Percentiles rank a stretch among this genome's conserved stretches.
phyloP scores from a whole-genome alignment of 2,329 filamentous ascomycete genomes.

The Fusarium sp. region DNA sequence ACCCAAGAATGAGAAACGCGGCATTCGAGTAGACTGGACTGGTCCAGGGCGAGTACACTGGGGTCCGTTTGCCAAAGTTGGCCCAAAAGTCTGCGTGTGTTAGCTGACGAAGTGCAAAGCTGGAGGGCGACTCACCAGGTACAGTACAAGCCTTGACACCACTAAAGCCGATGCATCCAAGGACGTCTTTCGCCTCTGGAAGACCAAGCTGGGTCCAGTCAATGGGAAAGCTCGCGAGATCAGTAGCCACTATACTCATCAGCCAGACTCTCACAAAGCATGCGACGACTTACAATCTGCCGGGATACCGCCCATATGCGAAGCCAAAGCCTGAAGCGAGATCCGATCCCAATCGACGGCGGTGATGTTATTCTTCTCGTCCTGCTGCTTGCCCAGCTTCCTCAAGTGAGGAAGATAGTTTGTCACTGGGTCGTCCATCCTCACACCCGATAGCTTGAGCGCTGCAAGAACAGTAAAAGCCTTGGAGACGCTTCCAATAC shows the following conservation, averaged over 20 bases:
- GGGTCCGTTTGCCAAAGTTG: conserved; percentile 18
- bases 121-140: background rate
- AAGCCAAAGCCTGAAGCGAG: conserved; percentile 1
- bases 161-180: background rate
- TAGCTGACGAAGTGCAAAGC: background rate
- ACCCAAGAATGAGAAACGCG: background rate
- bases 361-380: background rate
- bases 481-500: conserved; percentile 16
- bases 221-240: conserved; percentile 1
- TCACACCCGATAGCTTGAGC: background rate
- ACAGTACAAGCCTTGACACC: conserved; percentile 1
- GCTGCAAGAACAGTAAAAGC: conserved; percentile 6
- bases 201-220: conserved; percentile 19
- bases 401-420: conserved; percentile 17
- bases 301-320: conserved; percentile 16
- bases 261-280: background rate
- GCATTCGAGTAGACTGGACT: conserved; percentile 15
- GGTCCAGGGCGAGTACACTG: background rate
- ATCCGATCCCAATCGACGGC: conserved; percentile 7
- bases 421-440: conserved; percentile 12
- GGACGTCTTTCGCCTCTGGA: background rate
- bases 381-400: conserved; percentile 4
- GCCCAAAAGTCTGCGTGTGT: conserved; percentile 1
- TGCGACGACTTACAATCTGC: background rate
- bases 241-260: conserved; percentile 5